phyloP scores from a whole-genome alignment of 768 basidiomycete species.

The Russula vinacea region DNA sequence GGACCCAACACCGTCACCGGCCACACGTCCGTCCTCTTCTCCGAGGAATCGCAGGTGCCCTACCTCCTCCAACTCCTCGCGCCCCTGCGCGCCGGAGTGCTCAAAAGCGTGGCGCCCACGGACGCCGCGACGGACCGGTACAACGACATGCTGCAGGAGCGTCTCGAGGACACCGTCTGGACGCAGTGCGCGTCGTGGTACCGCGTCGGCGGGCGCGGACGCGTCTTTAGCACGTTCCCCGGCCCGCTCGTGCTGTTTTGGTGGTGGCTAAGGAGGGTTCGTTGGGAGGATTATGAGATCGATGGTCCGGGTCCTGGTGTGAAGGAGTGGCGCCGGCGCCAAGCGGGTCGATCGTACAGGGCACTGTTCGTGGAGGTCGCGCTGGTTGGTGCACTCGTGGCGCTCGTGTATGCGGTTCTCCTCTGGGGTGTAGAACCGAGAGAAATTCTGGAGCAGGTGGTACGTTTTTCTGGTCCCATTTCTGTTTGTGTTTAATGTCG shows the following conservation, averaged over 20 bases:
- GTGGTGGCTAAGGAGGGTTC: conserved; percentile 22
- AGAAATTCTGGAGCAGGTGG: background rate
- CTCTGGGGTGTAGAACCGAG: background rate
- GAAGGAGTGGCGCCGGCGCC: conserved; percentile 10
- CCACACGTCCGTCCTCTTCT: conserved; percentile 55
- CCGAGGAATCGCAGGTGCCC: conserved; percentile 33
- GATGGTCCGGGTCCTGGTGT: conserved; percentile 12
- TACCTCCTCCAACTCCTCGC: conserved; percentile 16
- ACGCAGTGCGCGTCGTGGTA: conserved; percentile 27
- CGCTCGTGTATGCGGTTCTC: background rate
- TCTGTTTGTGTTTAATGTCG: background rate
- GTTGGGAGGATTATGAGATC: conserved; percentile 22
- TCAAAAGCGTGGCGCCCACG: conserved; percentile 19
- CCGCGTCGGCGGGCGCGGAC: conserved; percentile 14
- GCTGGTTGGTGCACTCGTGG: conserved; percentile 1
- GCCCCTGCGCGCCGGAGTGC: conserved; percentile 12
- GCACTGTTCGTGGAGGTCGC: background rate
- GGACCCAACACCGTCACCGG: conserved; percentile 53
- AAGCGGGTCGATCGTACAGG: background rate
- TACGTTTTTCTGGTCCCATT: background rate
- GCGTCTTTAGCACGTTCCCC: conserved; percentile 20
- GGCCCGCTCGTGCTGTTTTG: conserved; percentile 23
- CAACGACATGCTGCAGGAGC: conserved; percentile 21
- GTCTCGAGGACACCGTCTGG: conserved; percentile 17
- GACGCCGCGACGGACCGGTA: conserved; percentile 22